Conservation (phyloP, 257 asterid species). For the Lavandula angustifolia region DNA sequence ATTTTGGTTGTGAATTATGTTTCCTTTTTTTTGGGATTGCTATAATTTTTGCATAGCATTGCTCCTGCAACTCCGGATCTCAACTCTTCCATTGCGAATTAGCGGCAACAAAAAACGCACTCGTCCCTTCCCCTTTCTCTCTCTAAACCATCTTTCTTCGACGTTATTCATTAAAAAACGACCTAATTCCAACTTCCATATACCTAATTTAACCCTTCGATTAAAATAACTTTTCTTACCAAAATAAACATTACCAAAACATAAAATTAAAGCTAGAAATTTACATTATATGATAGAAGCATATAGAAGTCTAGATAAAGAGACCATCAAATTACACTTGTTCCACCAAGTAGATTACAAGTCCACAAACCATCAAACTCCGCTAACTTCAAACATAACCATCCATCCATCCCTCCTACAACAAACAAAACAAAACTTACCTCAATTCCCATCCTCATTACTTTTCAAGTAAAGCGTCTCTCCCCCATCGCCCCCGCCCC, state of each 20-base stretch:
- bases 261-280: too few relatives aligned
- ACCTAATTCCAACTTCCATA: too few relatives aligned
- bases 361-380: slow-evolving; percentile 23
- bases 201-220: too few relatives aligned
- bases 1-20: slow-evolving; percentile 23
- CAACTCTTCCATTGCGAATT: slow-evolving; percentile 45
- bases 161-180: too few relatives aligned
- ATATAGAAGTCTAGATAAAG: too few relatives aligned
- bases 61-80: slow-evolving; percentile 63
- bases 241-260: too few relatives aligned
- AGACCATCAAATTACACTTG: slow-evolving; percentile 24
- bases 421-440: slow-evolving; percentile 10
- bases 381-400: not conserved
- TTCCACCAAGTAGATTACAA: slow-evolving; percentile 33
- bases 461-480: slow-evolving; percentile 69
- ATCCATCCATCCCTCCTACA: slow-evolving; percentile 19
- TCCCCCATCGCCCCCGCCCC: slow-evolving; percentile 66
- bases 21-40: slow-evolving; percentile 1
- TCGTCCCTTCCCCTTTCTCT: slow-evolving; percentile 18
- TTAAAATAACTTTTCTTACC: too few relatives aligned
- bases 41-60: slow-evolving; percentile 43
- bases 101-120: slow-evolving; percentile 42
- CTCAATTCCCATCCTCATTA: slow-evolving; percentile 57
- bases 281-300: too few relatives aligned
- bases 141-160: not conserved